Percentiles rank a stretch among this genome's conserved stretches.
These are phyloP conservation scores for Chondrostereum purpureum DNA, from an alignment of 1,284 basidiomycete species.

Conservation along the genomic window DNA sequence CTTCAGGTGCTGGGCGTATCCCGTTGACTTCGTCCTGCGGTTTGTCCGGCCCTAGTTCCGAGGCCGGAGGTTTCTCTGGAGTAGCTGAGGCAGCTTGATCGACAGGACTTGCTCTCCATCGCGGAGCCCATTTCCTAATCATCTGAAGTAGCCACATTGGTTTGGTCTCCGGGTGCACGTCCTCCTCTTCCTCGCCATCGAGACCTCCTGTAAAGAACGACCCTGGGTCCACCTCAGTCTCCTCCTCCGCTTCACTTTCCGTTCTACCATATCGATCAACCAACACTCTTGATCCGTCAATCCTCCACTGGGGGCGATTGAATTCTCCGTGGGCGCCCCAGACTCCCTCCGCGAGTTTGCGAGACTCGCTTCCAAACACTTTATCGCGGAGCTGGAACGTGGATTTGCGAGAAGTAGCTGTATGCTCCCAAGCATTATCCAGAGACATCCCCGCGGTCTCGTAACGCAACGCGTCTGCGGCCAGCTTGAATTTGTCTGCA, in stretches of 20 bases:
- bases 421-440: constrained; percentile 59
- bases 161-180: constrained; percentile 51
- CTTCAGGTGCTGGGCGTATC: too few species aligned
- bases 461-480: constrained; percentile 62
- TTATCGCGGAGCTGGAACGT: constrained; percentile 56
- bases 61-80: too few species aligned
- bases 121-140: constrained; percentile 66
- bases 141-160: constrained; percentile 70
- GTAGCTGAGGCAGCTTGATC: constrained; percentile 6
- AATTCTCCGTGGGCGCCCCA: constrained; percentile 51
- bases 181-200: constrained; percentile 41
- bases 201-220: constrained; percentile 29
- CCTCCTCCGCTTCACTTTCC: constrained; percentile 71
- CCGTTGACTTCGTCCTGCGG: too few species aligned
- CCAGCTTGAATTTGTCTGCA: constrained; percentile 49
- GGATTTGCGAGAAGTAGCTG: constrained; percentile 52
- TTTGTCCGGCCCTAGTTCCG: too few species aligned
- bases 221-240: constrained; percentile 38
- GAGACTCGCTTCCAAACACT: constrained; percentile 45
- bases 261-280: constrained; percentile 66
- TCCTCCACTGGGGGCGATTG: constrained; percentile 60
- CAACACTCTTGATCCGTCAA: constrained; percentile 52
- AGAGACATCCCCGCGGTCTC: constrained; percentile 64
- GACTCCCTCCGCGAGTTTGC: constrained; percentile 36
- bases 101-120: constrained; percentile 25